Evolutionary conservation across 768 basidiomycete genomes (phyloP), one percentile per base, ranked within the genome.

Genomic region (Trichaptum fuscoviolaceum): DNA sequence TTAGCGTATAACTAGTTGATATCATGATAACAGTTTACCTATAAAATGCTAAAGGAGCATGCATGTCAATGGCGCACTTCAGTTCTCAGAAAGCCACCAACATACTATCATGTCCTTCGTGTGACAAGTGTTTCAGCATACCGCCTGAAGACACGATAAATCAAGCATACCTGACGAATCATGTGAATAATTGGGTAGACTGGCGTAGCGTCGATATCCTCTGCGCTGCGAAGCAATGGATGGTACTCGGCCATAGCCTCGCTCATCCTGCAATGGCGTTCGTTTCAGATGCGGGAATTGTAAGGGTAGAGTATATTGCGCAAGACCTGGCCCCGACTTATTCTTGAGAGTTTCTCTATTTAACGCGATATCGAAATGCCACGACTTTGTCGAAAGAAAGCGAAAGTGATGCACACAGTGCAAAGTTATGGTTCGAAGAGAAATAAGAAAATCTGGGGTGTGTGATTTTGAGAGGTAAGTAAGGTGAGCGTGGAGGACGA

Each of bases 181-280:
- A 87, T 83, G 68, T 93, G 92, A 52, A 96, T 91, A 63, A 92
- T 78, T 7, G 93, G 93, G 74, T 91, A 95, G 0, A 94, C 91
- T 27, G 81, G 77, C 0, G 87, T 90, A 57, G 75, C 71, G 42
- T 86, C 85, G 60, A 86, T 83, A 76, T 81, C 82, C 77, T 79
- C 84, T 72, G 15, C 70, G 71, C 76, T 85, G 71, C 70, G 76
- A 70, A 73, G 80, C n/a, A 84, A 75, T 18, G 81, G 79, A 7
- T 63, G 57, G 34, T 72, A 69, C 35, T 69, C 65, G 58, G 71
- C 70, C 23, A 24, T 30, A 17, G 27, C 30, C 15, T 52, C 42
- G 42, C 42, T 52, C 42, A 52, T 52, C 42, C 15, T 52, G 42
- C 30, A 3, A 2, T 2, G 30, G 30, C 30, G 30, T 30, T 30